These are phyloP conservation scores for Coemansia sp. DNA, from an alignment of 192 early-diverging fungal genomes.

Conservation along the genomic window DNA sequence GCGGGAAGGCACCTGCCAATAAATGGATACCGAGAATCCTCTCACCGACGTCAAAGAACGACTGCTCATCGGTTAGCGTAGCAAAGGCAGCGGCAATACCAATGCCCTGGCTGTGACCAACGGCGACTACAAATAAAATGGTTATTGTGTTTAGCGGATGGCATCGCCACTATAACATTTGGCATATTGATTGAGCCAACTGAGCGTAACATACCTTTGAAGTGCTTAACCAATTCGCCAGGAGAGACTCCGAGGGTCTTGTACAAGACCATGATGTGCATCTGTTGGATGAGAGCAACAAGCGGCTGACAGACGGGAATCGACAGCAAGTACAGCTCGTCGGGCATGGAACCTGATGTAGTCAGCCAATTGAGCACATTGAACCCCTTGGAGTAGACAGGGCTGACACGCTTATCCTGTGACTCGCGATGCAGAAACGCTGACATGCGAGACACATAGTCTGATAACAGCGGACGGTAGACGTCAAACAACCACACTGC, in stretches of 20 bases:
- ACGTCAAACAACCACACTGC: too few relatives aligned
- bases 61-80: too few relatives aligned
- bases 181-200: neutral
- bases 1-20: too few relatives aligned
- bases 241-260: too few relatives aligned
- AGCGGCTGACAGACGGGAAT: slow-evolving; percentile 49
- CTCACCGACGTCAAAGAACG: too few relatives aligned
- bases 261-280: too few relatives aligned
- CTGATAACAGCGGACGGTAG: too few relatives aligned
- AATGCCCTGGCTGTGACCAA: too few relatives aligned
- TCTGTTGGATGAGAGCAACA: slow-evolving; percentile 77
- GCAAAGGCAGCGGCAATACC: too few relatives aligned
- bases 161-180: too few relatives aligned
- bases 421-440: slow-evolving; percentile 61
- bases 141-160: neutral
- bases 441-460: slow-evolving; percentile 73
- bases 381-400: slow-evolving; percentile 65
- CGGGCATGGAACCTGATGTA: too few relatives aligned
- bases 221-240: neutral
- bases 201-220: neutral
- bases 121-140: slow-evolving; percentile 14
- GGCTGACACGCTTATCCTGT: slow-evolving; percentile 52
- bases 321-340: slow-evolving; percentile 68
- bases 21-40: too few relatives aligned
- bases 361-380: slow-evolving; percentile 81